These are phyloP conservation scores for Lachnellula arida DNA, from an alignment of 2,329 filamentous ascomycete species.

Conservation along the genomic window DNA sequence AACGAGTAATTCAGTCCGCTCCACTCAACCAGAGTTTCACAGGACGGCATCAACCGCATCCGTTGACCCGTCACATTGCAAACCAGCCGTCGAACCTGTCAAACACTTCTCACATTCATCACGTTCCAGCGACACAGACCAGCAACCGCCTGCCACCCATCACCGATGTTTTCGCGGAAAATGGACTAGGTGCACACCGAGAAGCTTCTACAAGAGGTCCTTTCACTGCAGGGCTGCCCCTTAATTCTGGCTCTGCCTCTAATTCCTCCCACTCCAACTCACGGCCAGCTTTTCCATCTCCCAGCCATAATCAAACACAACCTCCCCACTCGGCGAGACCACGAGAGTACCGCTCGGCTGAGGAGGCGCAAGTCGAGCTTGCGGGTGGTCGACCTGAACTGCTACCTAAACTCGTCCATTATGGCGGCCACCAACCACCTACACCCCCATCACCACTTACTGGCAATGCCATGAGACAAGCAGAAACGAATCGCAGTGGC, in stretches of 20 bases:
- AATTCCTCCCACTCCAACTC: slow-evolving; percentile 60
- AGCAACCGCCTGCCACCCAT: slow-evolving; percentile 91
- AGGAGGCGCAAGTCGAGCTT: slow-evolving; percentile 88
- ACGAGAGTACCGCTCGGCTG: slow-evolving; percentile 89
- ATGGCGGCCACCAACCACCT: slow-evolving; percentile 87
- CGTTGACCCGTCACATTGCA: slow-evolving; percentile 69
- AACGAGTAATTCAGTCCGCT: slow-evolving; percentile 94
- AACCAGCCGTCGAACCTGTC: slow-evolving; percentile 80
- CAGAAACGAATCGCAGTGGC: slow-evolving; percentile 43
- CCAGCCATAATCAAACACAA: slow-evolving; percentile 60
- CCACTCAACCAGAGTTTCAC: slow-evolving; percentile 94
- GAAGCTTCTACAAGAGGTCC: slow-evolving; percentile 33
- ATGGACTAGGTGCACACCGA: slow-evolving; percentile 62
- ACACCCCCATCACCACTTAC: slow-evolving; percentile 61
- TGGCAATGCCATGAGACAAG: slow-evolving; percentile 26
- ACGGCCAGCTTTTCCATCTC: slow-evolving; percentile 70
- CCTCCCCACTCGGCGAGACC: slow-evolving; percentile 55
- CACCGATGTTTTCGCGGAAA: slow-evolving; percentile 83
- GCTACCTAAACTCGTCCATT: slow-evolving; percentile 90
- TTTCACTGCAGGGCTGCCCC: slow-evolving; percentile 18
- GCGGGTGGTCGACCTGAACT: slow-evolving; percentile 90
- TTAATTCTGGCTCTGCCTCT: slow-evolving; percentile 35
- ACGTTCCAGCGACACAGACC: slow-evolving; percentile 81
- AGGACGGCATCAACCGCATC: slow-evolving; percentile 74
- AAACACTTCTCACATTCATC: slow-evolving; percentile 85